These are phyloP conservation scores for Solanum tacnaense DNA, from an alignment of 257 asterid species.

Conservation along the genomic window DNA sequence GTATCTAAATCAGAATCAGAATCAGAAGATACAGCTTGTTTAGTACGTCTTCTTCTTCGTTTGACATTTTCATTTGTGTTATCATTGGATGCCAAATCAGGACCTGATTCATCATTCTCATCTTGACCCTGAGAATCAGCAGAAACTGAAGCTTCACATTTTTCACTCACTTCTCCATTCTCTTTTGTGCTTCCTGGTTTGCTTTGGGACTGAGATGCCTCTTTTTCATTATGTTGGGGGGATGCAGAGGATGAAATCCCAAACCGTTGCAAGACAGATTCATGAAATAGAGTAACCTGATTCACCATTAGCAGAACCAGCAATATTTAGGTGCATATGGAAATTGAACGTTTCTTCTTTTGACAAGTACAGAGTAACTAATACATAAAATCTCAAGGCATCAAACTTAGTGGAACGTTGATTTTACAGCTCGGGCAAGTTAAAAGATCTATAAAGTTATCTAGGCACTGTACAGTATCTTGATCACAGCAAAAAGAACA, in stretches of 20 bases:
- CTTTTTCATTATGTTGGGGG: constrained; percentile 36
- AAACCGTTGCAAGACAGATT: constrained; percentile 29
- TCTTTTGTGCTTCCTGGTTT: constrained; percentile 16
- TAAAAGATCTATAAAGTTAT: background rate
- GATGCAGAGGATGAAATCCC: constrained; percentile 59
- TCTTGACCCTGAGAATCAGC: constrained; percentile 9
- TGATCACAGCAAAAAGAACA: background rate
- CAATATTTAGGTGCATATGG: background rate
- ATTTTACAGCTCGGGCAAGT: background rate
- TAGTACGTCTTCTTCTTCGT: constrained; percentile 23
- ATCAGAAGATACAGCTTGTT: constrained; percentile 35
- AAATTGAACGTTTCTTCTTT: background rate
- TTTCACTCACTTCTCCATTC: constrained; percentile 18
- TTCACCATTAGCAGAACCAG: constrained; percentile 22
- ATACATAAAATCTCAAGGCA: background rate
- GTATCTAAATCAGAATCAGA: constrained; percentile 42
- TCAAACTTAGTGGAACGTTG: background rate
- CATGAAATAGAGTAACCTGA: constrained; percentile 22
- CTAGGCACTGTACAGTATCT: background rate
- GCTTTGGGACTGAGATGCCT: constrained; percentile 23
- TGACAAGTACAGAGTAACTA: background rate
- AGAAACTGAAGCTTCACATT: constrained; percentile 25
- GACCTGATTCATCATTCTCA: constrained; percentile 51
- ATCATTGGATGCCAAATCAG: constrained; percentile 11
- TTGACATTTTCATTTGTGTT: constrained; percentile 6